Base-by-base conservation (phyloP, 345 rosid genomes). In the Nasturtium officinale region DNA sequence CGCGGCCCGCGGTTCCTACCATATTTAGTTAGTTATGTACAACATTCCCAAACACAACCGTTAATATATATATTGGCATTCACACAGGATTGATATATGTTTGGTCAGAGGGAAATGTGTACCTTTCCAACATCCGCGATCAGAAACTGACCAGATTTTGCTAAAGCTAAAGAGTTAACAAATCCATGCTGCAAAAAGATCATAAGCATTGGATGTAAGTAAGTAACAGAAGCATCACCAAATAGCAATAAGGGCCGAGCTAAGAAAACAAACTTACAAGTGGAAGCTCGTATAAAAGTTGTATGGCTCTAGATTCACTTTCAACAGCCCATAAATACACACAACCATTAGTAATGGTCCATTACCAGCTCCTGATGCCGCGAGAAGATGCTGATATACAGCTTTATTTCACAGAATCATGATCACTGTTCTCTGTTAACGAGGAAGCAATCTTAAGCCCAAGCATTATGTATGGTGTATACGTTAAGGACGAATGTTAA, bases 361-460 rank as follows among this genome's bases (percentile, higher is more conserved):
- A 79, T 86, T 85, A 68, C 96, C 96, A 67, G 96, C 96, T 71
- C 98, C 96, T 37, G 96, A 88, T 59, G 87, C 96, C 5, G 82
- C 92, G 76, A 92, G 91, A 88, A 83, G 56, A 67, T 32, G 83
- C 85, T 63, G 95, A 69, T 23, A 69, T 78, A 55, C 56, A n/a
- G n/a, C n/a, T n/a, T n/a, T 40, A 40, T 32, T 64, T 78, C 56
- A 45, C 76, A 65, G 67, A 50, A 54, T 68, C 64, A 40, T 48
- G 56, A 70, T 72, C 69, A 40, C 5, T n/a, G 6, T 40, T 40
- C 6, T 40, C 45, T 40, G 6, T 12, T 40, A 13, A 5, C 16
- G 16, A 40, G 6, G 45, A 38, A 12, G 45, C n/a, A 12, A 38
- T 38, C 16, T 40, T 40, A 13, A 40, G 7, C 46, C 7, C 7